Evolutionary conservation across 139 green algal species (phyloP).

Genomic region (Edaphochlamys debaryana): DNA sequence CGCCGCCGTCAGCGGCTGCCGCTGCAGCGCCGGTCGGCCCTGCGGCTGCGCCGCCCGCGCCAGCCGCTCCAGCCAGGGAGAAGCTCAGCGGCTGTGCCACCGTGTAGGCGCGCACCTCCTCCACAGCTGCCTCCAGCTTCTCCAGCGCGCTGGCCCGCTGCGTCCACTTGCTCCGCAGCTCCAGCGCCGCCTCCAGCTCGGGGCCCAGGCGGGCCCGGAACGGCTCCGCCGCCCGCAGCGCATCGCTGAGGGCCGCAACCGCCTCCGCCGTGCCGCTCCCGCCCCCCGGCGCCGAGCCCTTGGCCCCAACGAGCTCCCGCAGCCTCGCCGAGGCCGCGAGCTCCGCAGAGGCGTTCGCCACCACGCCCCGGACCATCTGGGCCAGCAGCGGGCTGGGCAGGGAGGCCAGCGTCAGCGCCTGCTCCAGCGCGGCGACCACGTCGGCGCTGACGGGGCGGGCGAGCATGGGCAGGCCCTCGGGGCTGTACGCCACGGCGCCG

Average conservation of each 20-base stretch:
- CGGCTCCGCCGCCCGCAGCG: constrained; percentile 57
- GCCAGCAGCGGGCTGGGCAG: constrained; percentile 44
- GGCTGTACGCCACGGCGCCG: constrained; percentile 13
- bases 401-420: constrained; percentile 54
- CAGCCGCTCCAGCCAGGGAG: no score
- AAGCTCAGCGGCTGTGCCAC: neutral
- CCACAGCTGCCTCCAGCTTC: constrained; percentile 64
- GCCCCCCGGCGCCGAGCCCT: constrained; percentile 12
- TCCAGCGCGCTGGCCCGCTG: constrained; percentile 61
- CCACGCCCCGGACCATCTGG: constrained; percentile 15
- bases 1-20: neutral
- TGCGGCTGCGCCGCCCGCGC: no score
- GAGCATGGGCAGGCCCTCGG: constrained; percentile 21
- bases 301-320: constrained; percentile 59
- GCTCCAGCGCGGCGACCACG: constrained; percentile 54
- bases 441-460: constrained; percentile 47
- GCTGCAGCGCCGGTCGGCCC: neutral
- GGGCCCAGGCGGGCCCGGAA: constrained; percentile 63
- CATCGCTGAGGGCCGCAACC: constrained; percentile 57
- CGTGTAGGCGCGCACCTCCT: constrained; percentile 52
- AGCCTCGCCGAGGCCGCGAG: constrained; percentile 63
- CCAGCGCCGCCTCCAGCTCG: constrained; percentile 58
- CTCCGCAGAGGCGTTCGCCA: constrained; percentile 51
- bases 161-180: constrained; percentile 63
- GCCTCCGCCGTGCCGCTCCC: constrained; percentile 33